Evolutionary conservation across 306 rosid genomes (phyloP).

Genomic region (Cucurbita maxima): DNA sequence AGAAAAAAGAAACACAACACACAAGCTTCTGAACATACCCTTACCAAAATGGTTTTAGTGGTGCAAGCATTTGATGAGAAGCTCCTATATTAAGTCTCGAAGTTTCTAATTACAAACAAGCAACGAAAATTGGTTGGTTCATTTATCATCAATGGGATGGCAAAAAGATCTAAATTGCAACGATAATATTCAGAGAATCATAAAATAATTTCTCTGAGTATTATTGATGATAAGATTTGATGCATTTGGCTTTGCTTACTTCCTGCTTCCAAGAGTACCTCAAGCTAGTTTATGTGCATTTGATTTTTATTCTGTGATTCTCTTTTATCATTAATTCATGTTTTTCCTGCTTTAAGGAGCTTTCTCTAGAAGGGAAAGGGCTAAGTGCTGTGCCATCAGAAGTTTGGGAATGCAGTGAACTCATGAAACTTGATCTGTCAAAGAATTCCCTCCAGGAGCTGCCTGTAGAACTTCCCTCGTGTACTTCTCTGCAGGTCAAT

Average conservation of each 20-base stretch:
- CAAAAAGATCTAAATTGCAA: not conserved
- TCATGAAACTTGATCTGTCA: constrained; percentile 56
- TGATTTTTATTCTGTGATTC: not conserved
- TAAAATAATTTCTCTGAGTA: not conserved
- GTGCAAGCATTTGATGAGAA: not conserved
- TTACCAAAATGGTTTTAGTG: not conserved
- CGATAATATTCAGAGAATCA: not conserved
- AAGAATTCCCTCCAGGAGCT: constrained; percentile 73
- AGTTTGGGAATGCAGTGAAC: constrained; percentile 69
- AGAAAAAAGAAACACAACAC: not conserved
- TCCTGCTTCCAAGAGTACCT: not conserved
- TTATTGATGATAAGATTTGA: not conserved
- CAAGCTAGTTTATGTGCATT: not conserved
- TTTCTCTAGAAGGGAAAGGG: constrained; percentile 64
- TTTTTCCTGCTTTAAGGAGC: constrained; percentile 41
- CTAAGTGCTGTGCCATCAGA: constrained; percentile 67
- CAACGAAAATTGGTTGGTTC: not conserved
- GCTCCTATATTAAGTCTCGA: not conserved
- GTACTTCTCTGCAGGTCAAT: constrained; percentile 43
- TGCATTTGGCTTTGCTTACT: not conserved
- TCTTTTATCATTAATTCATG: not conserved
- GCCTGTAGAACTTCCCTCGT: constrained; percentile 74
- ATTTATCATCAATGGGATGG: not conserved
- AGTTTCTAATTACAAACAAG: not conserved
- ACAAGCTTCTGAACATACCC: not conserved